Percentiles rank a stretch among this genome's conserved stretches.
Conservation (phyloP, 2,329 filamentous ascomycete species). For the Talaromyces verruculosus region DNA sequence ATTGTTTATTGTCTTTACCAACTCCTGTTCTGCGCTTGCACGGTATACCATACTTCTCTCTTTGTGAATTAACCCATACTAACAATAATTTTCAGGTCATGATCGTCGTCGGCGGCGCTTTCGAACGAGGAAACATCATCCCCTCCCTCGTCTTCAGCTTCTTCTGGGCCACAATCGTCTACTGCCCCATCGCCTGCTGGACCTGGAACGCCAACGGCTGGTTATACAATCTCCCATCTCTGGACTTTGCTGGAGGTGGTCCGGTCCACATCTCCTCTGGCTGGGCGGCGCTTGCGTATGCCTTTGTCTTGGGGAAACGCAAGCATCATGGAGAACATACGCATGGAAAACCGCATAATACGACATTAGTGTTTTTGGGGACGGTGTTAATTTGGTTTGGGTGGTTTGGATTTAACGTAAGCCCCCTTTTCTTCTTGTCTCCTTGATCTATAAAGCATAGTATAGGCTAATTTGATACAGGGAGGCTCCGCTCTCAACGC, state of each 20-base stretch:
- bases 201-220: conserved; percentile 75
- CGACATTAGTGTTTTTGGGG: conserved; percentile 70
- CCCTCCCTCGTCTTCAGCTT: conserved; percentile 69
- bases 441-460: no score
- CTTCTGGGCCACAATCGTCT: conserved; percentile 69
- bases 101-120: conserved; percentile 65
- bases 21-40: conserved; percentile 58
- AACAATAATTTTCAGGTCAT: conserved; percentile 48
- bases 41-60: conserved; percentile 28
- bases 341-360: conserved; percentile 64
- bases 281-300: conserved; percentile 70
- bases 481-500: conserved; percentile 57
- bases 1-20: conserved; percentile 68
- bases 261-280: conserved; percentile 74
- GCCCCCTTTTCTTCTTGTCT: conserved; percentile 1
- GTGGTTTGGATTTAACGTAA: conserved; percentile 59
- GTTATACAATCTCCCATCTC: conserved; percentile 66
- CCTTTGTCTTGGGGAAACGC: conserved; percentile 70
- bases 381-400: conserved; percentile 54
- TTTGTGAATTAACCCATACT: no score
- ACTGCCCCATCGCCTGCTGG: conserved; percentile 73
- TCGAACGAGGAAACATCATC: conserved; percentile 63
- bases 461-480: conserved; percentile 22
- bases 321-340: conserved; percentile 55
- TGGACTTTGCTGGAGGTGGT: conserved; percentile 74